These are phyloP conservation scores for Aleurites moluccanus DNA, from an alignment of 441 rosid species.

Conservation along the genomic window DNA sequence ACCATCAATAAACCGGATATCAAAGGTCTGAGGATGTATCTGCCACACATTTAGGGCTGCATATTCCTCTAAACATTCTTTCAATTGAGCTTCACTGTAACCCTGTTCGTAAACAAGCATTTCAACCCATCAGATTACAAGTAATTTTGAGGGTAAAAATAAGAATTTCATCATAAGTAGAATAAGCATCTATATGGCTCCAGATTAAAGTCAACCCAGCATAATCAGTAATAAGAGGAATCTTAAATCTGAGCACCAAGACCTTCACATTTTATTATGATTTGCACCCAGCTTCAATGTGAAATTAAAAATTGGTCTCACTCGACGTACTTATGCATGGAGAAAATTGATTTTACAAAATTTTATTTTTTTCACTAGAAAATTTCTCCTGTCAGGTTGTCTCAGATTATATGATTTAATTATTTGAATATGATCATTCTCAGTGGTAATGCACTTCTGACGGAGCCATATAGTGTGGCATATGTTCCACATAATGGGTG, in stretches of 20 bases:
- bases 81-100: constrained; percentile 96
- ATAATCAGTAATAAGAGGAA: background rate
- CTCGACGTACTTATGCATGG: too few species aligned
- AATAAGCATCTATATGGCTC: background rate
- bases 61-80: constrained; percentile 97
- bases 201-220: background rate
- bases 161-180: background rate
- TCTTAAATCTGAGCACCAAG: background rate
- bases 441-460: background rate
- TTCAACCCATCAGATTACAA: constrained; percentile 12
- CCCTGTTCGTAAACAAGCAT: constrained; percentile 62
- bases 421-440: background rate
- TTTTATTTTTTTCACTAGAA: too few species aligned
- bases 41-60: constrained; percentile 98
- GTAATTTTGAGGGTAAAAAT: background rate
- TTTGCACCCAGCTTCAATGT: too few species aligned
- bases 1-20: constrained; percentile 82
- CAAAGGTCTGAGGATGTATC: constrained; percentile 92
- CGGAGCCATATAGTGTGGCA: background rate
- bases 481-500: background rate
- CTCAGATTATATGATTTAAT: background rate
- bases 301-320: too few species aligned
- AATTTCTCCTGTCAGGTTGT: background rate
- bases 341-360: too few species aligned
- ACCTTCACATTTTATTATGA: background rate